phyloP scores from a whole-genome alignment of 164 flowering plant genomes.

The Annona squamosa region DNA sequence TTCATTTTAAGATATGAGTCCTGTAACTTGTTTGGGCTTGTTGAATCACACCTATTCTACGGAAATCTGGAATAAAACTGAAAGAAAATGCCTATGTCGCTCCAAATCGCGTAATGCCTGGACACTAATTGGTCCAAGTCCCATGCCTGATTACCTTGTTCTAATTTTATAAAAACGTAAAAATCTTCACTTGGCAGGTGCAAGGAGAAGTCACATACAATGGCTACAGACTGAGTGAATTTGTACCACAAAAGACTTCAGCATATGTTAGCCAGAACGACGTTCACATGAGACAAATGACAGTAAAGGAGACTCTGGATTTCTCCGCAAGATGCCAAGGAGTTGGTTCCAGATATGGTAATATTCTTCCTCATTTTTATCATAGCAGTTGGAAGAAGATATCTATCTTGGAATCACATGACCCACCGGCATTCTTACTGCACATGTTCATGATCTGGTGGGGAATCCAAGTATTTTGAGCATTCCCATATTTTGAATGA shows the following conservation, averaged over 20 bases:
- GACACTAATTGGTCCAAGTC: background rate
- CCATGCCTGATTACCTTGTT: too few species aligned
- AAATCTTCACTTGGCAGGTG: conserved; percentile 30
- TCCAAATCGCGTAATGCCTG: background rate
- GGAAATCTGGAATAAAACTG: background rate
- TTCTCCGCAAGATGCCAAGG: conserved; percentile 97
- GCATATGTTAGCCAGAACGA: conserved; percentile 95
- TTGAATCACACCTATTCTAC: background rate
- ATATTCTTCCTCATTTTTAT: background rate
- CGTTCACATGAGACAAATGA: conserved; percentile 84
- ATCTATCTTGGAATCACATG: too few species aligned
- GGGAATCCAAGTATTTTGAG: background rate
- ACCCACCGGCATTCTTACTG: background rate
- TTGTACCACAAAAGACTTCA: conserved; percentile 76
- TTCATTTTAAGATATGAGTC: too few species aligned
- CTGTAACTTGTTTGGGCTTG: background rate
- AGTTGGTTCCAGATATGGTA: conserved; percentile 87
- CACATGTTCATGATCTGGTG: background rate
- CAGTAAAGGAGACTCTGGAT: conserved; percentile 92
- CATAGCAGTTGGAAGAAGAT: too few species aligned
- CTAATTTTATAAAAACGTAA: too few species aligned
- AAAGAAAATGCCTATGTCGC: background rate
- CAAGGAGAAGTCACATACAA: conserved; percentile 74
- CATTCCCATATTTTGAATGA: background rate
- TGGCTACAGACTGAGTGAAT: conserved; percentile 65